Conservation (phyloP, 441 rosid species). For the Euphorbia corollata region DNA sequence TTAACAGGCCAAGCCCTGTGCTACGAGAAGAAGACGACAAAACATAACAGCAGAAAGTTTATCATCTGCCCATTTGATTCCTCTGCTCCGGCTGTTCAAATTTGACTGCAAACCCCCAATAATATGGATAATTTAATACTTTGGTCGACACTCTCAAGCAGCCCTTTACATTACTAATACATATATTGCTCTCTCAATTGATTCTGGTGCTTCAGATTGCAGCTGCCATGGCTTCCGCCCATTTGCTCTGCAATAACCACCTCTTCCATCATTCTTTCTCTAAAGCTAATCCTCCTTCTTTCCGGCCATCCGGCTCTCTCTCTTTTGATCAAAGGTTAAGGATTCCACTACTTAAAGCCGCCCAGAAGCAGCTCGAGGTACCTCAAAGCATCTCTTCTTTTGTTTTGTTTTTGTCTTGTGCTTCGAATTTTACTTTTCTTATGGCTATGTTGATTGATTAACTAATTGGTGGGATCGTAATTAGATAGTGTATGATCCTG, state of each 20-base stretch:
- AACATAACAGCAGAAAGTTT: constrained; percentile 1
- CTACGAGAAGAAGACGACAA: not conserved
- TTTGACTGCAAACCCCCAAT: constrained; percentile 15
- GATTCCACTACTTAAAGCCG: constrained; percentile 37
- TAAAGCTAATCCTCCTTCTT: constrained; percentile 26
- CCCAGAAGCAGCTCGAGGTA: constrained; percentile 57
- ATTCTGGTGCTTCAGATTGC: not conserved
- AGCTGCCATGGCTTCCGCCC: constrained; percentile 33
- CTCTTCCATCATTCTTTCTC: constrained; percentile 23
- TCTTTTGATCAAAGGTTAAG: constrained; percentile 25
- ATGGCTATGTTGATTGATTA: not conserved
- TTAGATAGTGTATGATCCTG: constrained; percentile 78
- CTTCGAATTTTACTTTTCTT: not conserved
- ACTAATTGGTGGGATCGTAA: constrained; percentile 18
- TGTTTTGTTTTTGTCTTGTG: not conserved
- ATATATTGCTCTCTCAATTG: not conserved
- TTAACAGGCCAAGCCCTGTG: too few relatives aligned
- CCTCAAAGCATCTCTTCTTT: not conserved
- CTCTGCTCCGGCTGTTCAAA: constrained; percentile 17
- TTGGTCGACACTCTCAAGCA: not conserved
- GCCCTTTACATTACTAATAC: not conserved
- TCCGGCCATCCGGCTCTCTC: constrained; percentile 22
- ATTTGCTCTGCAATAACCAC: constrained; percentile 30
- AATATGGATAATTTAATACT: not conserved
- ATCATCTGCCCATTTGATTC: not conserved